Percentiles rank a stretch among this genome's conserved stretches.
phyloP scores from a whole-genome alignment of 2,329 filamentous ascomycete genomes.

The Talaromyces sp. region DNA sequence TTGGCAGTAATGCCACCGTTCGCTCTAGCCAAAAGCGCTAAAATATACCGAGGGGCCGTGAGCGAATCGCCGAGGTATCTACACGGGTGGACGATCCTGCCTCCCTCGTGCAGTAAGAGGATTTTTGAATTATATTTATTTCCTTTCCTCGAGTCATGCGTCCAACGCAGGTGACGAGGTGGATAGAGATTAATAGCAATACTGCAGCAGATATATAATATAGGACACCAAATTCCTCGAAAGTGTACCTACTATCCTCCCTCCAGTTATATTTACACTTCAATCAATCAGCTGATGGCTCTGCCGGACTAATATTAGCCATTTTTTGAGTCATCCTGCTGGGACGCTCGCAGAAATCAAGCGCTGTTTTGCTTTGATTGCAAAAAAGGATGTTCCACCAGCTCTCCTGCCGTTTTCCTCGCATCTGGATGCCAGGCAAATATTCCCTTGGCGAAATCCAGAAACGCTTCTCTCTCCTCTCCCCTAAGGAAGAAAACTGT shows the following conservation, averaged over 20 bases:
- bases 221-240: not conserved
- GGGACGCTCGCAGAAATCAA: constrained; percentile 31
- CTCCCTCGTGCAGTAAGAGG: no score
- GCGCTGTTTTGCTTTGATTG: constrained; percentile 27
- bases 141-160: no score
- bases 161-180: no score
- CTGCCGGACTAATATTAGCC: not conserved
- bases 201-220: no score
- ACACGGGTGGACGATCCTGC: no score
- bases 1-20: no score
- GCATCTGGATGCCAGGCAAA: constrained; percentile 33
- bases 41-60: no score
- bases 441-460: constrained; percentile 35
- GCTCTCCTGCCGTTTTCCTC: constrained; percentile 33
- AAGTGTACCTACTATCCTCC: no score
- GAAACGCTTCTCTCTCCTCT: constrained; percentile 35
- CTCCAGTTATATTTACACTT: not conserved
- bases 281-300: not conserved
- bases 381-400: constrained; percentile 35
- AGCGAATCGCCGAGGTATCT: no score
- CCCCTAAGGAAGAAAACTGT: constrained; percentile 28
- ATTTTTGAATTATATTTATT: no score
- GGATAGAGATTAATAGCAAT: no score
- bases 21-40: no score
- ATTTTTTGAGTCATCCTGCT: not conserved